Percentiles rank a stretch among this genome's conserved stretches.
Conservation (phyloP, 768 basidiomycete species). For the Leccinellum luteum region DNA sequence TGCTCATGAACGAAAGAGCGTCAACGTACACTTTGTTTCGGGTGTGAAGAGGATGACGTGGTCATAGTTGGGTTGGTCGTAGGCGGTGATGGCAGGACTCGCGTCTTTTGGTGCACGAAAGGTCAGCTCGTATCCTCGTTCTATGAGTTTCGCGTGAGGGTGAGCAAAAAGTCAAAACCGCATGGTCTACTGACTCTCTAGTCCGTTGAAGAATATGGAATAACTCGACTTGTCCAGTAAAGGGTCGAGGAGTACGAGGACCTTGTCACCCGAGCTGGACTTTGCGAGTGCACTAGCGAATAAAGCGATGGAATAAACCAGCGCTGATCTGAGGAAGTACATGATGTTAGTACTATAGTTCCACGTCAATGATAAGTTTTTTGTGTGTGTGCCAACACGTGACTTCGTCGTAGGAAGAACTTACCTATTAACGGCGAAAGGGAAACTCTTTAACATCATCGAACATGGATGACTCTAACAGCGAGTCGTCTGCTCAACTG, state of each 20-base stretch:
- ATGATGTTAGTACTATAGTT: slow-evolving; percentile 15
- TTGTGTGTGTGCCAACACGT: not conserved
- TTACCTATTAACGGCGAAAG: too few relatives aligned
- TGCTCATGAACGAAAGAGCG: not conserved
- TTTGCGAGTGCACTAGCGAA: slow-evolving; percentile 40
- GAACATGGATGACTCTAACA: slow-evolving; percentile 38
- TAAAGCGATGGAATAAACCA: slow-evolving; percentile 31
- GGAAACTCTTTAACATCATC: not conserved
- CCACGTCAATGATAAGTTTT: not conserved
- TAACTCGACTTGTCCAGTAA: slow-evolving; percentile 64
- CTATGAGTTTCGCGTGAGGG: slow-evolving; percentile 37
- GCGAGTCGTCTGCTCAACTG: slow-evolving; percentile 32
- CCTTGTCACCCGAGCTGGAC: slow-evolving; percentile 79
- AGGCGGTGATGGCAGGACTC: slow-evolving; percentile 60
- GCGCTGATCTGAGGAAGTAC: slow-evolving; percentile 25
- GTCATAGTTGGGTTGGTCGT: slow-evolving; percentile 72
- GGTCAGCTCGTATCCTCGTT: slow-evolving; percentile 80
- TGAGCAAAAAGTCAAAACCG: not conserved
- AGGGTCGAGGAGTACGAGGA: slow-evolving; percentile 83
- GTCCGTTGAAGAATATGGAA: slow-evolving; percentile 76
- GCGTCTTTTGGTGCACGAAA: slow-evolving; percentile 83
- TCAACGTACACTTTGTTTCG: slow-evolving; percentile 71
- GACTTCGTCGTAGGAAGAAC: not conserved
- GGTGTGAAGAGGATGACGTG: slow-evolving; percentile 89
- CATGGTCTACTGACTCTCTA: slow-evolving; percentile 56